A percentile compares a stretch with the other conserved stretches of the same genome.
Conservation (phyloP, 1,284 basidiomycete species). For the Microstroma glucosiphilum region DNA sequence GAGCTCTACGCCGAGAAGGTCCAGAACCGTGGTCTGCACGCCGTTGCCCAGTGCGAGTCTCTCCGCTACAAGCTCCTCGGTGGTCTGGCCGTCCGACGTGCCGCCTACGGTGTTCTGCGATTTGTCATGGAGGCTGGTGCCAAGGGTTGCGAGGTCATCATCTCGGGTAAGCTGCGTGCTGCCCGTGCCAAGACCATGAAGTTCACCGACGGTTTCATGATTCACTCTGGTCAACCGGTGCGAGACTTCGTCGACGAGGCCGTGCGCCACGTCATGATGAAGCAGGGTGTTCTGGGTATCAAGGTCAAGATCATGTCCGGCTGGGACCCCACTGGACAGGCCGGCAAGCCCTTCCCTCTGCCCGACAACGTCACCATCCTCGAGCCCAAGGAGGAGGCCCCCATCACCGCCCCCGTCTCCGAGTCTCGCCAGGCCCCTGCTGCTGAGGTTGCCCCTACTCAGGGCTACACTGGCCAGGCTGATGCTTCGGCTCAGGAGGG, state of each 20-base stretch:
- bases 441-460: slow-evolving; percentile 18
- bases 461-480: slow-evolving; percentile 8
- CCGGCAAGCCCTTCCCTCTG: slow-evolving; percentile 80
- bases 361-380: slow-evolving; percentile 89
- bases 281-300: slow-evolving; percentile 99
- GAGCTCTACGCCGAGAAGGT: slow-evolving; percentile 99
- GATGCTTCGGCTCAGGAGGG: neutral
- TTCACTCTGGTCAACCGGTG: slow-evolving; percentile 98
- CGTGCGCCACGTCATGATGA: slow-evolving; percentile 94
- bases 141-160: slow-evolving; percentile 99
- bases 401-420: slow-evolving; percentile 51
- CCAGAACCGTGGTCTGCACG: slow-evolving; percentile 95
- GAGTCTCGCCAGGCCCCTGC: slow-evolving; percentile 42
- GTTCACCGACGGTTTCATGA: slow-evolving; percentile 99
- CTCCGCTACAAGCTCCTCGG: slow-evolving; percentile 98
- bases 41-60: slow-evolving; percentile 97
- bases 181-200: slow-evolving; percentile 99
- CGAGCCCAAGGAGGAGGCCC: slow-evolving; percentile 66
- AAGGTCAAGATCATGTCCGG: slow-evolving; percentile 99
- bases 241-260: slow-evolving; percentile 96
- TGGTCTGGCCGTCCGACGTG: slow-evolving; percentile 97
- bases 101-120: slow-evolving; percentile 99
- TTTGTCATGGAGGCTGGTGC: slow-evolving; percentile 99
- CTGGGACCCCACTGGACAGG: slow-evolving; percentile 78
- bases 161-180: slow-evolving; percentile 98